A percentile compares a stretch with the other conserved stretches of the same genome.
Conservation (phyloP, 345 rosid genomes). For the Sisymbrium irio region DNA sequence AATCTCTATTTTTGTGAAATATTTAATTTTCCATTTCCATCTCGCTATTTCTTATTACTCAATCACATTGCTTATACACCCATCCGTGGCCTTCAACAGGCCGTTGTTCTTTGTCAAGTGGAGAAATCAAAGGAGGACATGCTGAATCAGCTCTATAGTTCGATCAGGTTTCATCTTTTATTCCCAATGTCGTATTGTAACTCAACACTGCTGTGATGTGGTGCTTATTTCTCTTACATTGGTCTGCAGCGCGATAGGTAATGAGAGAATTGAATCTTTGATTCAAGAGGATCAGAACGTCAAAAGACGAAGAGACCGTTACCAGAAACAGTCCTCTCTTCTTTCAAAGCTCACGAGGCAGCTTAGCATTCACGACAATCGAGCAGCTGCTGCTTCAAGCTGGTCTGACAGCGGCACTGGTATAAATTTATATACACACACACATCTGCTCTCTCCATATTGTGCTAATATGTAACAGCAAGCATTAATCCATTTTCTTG, state of each 20-base stretch:
- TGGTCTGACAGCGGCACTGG: constrained; percentile 66
- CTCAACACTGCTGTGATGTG: neutral
- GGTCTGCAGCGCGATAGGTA: constrained; percentile 61
- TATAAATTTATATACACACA: constrained; percentile 15
- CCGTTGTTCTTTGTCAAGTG: constrained; percentile 98
- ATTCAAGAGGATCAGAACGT: constrained; percentile 91
- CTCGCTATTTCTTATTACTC: neutral
- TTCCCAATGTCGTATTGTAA: neutral
- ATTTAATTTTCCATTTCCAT: neutral
- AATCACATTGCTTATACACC: neutral
- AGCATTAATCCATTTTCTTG: neutral
- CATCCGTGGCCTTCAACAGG: constrained; percentile 49
- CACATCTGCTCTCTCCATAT: neutral
- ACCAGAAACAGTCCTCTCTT: constrained; percentile 80
- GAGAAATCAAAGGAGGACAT: constrained; percentile 98
- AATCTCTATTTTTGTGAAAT: neutral
- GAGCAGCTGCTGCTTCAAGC: constrained; percentile 82
- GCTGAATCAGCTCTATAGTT: constrained; percentile 91
- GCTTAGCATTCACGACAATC: constrained; percentile 85
- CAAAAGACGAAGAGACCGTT: constrained; percentile 71
- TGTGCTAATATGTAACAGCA: neutral
- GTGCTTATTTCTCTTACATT: constrained; percentile 8
- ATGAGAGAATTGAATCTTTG: constrained; percentile 71
- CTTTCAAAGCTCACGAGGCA: constrained; percentile 77
- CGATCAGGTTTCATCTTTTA: constrained; percentile 50